These are phyloP conservation scores for Daldinia caldariorum DNA, from an alignment of 495 filamentous ascomycete genomes.

Conservation along the genomic window DNA sequence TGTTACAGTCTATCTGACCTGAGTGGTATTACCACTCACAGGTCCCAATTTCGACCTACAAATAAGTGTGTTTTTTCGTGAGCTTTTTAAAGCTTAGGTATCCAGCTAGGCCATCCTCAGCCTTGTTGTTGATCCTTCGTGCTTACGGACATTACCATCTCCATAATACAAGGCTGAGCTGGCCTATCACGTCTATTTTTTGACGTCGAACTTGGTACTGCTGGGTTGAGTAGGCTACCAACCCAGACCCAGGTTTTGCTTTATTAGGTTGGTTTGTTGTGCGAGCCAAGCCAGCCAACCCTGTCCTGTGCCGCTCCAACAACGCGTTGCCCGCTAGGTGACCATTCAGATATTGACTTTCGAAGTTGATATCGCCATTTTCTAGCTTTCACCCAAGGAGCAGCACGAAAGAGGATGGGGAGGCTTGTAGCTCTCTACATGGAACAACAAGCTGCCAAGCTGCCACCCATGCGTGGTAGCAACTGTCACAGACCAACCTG, in stretches of 20 bases:
- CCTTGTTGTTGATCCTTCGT: constrained; percentile 8
- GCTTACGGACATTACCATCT: constrained; percentile 4
- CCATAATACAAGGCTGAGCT: constrained; percentile 14
- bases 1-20: too few species aligned
- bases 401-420: background rate
- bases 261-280: background rate
- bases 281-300: background rate
- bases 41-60: background rate
- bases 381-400: background rate
- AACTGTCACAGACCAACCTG: background rate
- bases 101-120: constrained; percentile 6
- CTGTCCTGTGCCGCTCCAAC: constrained; percentile 4
- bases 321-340: background rate
- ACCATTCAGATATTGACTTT: constrained; percentile 6
- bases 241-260: constrained; percentile 1
- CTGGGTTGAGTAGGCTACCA: background rate
- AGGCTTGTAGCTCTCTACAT: constrained; percentile 14
- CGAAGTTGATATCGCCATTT: background rate
- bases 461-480: constrained; percentile 8
- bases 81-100: background rate
- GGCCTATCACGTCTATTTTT: constrained; percentile 10
- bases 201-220: background rate
- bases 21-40: too few species aligned
- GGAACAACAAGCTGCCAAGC: constrained; percentile 3
- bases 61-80: background rate